Percentiles rank a stretch among this genome's conserved stretches.
Evolutionary conservation across 176 grass and related monocot species (phyloP).

Genomic region (Chloris gayana): DNA sequence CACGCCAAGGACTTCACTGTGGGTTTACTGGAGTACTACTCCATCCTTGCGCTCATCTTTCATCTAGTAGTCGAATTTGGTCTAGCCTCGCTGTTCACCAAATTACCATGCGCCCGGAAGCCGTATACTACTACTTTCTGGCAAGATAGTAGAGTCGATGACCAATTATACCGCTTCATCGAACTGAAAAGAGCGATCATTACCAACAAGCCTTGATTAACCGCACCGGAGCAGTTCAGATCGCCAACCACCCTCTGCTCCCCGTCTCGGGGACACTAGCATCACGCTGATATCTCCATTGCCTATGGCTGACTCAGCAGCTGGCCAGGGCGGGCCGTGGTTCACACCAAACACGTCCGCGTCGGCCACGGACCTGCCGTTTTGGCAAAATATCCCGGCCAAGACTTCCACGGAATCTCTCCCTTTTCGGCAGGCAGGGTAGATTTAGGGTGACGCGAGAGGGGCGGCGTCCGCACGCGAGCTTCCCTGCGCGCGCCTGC

Average conservation of each 20-base stretch:
- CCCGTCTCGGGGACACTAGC: neutral
- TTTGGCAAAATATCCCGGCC: conserved; percentile 32
- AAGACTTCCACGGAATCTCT: neutral
- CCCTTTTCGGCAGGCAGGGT: conserved; percentile 28
- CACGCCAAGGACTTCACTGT: neutral
- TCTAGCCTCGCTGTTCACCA: no score
- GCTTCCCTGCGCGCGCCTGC: neutral
- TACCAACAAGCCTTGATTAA: no score
- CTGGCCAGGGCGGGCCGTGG: neutral
- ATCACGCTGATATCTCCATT: neutral
- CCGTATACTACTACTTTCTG: no score
- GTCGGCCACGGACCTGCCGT: neutral
- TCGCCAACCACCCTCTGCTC: neutral
- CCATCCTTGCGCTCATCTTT: no score
- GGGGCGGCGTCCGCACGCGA: neutral
- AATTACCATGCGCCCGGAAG: no score
- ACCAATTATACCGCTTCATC: neutral
- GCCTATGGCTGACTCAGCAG: conserved; percentile 15
- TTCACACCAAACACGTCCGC: neutral
- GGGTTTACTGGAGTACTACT: no score
- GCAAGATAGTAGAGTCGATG: no score
- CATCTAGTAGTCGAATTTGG: no score
- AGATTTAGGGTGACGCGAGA: conserved; percentile 26
- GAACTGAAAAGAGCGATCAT: neutral
- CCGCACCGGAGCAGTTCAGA: neutral